phyloP scores from a whole-genome alignment of 2,329 filamentous ascomycete species.

The Hypocrella siamensis region DNA sequence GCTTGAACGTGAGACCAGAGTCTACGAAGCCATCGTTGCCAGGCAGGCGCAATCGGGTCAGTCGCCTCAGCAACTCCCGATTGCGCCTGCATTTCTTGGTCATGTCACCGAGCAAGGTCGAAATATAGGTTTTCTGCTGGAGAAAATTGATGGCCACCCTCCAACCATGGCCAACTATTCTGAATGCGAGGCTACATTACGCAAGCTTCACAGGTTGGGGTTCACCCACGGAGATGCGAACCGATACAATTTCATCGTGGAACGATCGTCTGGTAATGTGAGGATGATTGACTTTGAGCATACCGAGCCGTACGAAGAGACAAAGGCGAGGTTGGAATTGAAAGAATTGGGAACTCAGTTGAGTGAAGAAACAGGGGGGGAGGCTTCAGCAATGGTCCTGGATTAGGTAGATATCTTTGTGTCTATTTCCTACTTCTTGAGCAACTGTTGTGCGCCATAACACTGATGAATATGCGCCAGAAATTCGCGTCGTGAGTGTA shows the following conservation, averaged over 20 bases:
- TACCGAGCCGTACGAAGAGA: slow-evolving; percentile 3
- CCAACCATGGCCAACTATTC: slow-evolving; percentile 7
- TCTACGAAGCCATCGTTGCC: not conserved
- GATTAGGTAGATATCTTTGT: not conserved
- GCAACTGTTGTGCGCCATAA: slow-evolving; percentile 20
- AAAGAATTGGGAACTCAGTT: not conserved
- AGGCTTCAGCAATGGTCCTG: not conserved
- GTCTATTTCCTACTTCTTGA: not conserved
- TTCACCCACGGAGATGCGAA: slow-evolving; percentile 7
- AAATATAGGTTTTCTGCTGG: not conserved
- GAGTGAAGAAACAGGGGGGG: not conserved
- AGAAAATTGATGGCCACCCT: slow-evolving; percentile 1
- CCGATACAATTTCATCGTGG: slow-evolving; percentile 7
- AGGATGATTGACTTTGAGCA: slow-evolving; percentile 7
- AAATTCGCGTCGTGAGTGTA: slow-evolving; percentile 9
- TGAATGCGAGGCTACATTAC: slow-evolving; percentile 7
- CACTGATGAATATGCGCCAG: slow-evolving; percentile 9
- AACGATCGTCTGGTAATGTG: slow-evolving; percentile 3
- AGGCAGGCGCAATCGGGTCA: not conserved
- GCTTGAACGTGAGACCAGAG: not conserved
- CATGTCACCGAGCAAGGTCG: not conserved
- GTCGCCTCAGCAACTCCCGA: too few relatives aligned
- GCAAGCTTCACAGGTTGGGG: slow-evolving; percentile 5
- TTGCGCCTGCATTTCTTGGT: not conserved
- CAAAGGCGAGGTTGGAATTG: slow-evolving; percentile 2